phyloP scores from a whole-genome alignment of 2,329 filamentous ascomycete species.

The Pyricularia grisea region DNA sequence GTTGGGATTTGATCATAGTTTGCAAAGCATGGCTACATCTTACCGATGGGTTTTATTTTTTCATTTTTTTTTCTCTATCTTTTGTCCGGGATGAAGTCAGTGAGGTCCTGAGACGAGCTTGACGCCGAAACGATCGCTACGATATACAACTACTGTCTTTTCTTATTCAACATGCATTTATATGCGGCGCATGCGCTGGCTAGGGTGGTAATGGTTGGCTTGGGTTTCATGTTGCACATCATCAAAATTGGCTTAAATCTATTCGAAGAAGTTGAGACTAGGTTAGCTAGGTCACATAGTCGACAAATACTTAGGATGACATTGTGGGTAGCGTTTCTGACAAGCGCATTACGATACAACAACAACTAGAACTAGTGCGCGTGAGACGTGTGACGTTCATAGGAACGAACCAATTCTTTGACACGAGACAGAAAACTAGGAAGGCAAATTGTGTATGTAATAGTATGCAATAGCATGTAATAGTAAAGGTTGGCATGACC shows the following conservation, averaged over 20 bases:
- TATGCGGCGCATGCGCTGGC: neutral
- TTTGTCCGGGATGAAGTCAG: neutral
- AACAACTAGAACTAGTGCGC: neutral
- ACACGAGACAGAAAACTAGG: neutral
- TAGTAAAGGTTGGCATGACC: neutral
- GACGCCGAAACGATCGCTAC: slow-evolving; percentile 1
- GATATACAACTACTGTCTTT: neutral
- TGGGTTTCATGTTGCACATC: neutral
- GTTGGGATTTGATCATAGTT: neutral
- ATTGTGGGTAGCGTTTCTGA: neutral
- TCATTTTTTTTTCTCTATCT: neutral
- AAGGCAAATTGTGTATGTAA: neutral
- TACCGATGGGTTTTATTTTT: neutral
- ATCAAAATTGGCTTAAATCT: neutral
- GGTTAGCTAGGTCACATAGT: neutral
- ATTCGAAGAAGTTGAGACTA: neutral
- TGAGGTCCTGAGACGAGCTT: neutral
- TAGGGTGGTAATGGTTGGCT: neutral
- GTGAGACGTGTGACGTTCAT: neutral
- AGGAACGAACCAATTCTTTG: neutral
- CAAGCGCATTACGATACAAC: neutral
- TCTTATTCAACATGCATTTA: neutral
- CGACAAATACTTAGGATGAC: neutral
- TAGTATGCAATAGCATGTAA: no score
- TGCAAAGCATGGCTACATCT: neutral